Evolutionary conservation across 208 protist genomes (phyloP), one percentile per base, ranked within the genome.

Genomic region (Strigomonas culicis): DNA sequence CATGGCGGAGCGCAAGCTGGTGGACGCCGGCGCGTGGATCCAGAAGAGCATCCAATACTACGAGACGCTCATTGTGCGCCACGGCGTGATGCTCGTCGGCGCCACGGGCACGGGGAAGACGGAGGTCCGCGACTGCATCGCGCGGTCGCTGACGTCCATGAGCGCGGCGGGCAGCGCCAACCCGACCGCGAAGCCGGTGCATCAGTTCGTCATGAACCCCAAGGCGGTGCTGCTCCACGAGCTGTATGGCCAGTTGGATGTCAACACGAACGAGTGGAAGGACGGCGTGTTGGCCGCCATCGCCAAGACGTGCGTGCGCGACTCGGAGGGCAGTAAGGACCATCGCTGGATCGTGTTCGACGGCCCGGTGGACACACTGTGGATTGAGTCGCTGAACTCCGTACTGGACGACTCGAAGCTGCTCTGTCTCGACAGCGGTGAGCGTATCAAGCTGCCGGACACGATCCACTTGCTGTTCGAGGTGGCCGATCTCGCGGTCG

Each of bases 321-420:
- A 92, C 43, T 80, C 88, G 19, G 92, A 97, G 61, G 32, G 65
- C 11, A 93, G 62, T 59, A 77, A 79, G 2, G 84, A 97, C 66
- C 88, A 95, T 72, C 93, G 98, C 57, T 99, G 96, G 96, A 96
- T 99, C 55, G 89, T 99, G 50, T 99, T 98, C 85, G 98, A 99
- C 74, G 98, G 97, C 28, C 98, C 98, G 43, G 98, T 99, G 1
- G 98, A 99, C 79, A 98, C 98, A 22, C 71, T 99, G 4, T 99
- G 98, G 98, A 99, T 99, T 72, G 98, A 99, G 83, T 99, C 97
- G 41, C 93, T 99, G 72, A 99, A 99, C 88, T 98, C 97, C 15
- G 97, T 99, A 24, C 87, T 99, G 25, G 98, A 99, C 78, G 98
- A 99, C 82, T 98, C 97, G 67, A 98, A 98, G 77, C 87, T 98